phyloP scores from a whole-genome alignment of 208 protist species.

The Angomonas desouzai region DNA sequence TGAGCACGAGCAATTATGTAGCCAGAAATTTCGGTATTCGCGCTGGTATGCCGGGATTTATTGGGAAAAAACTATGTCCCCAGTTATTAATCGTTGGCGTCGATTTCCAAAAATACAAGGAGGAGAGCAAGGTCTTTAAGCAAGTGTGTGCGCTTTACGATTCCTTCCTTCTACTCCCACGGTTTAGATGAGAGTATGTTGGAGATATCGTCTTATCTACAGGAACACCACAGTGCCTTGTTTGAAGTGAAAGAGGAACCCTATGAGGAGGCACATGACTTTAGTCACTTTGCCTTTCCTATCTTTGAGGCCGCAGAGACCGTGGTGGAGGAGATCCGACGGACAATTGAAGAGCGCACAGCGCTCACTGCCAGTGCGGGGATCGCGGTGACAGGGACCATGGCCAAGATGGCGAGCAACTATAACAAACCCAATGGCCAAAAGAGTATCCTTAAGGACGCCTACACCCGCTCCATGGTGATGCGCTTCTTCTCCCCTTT shows the following conservation, averaged over 20 bases:
- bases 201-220: constrained; percentile 48
- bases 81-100: constrained; percentile 68
- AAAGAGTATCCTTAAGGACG: constrained; percentile 31
- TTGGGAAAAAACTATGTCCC: constrained; percentile 83
- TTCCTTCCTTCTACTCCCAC: constrained; percentile 38
- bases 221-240: neutral
- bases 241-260: neutral
- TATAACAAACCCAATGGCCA: constrained; percentile 93
- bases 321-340: constrained; percentile 49
- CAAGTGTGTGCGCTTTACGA: constrained; percentile 72
- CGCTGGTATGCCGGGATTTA: constrained; percentile 94
- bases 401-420: constrained; percentile 90
- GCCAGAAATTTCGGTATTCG: constrained; percentile 92
- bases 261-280: neutral
- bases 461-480: constrained; percentile 49
- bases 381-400: constrained; percentile 64
- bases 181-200: constrained; percentile 79
- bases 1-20: constrained; percentile 93
- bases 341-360: constrained; percentile 35
- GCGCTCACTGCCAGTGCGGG: constrained; percentile 73
- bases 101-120: constrained; percentile 59
- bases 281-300: neutral
- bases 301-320: constrained; percentile 37
- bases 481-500: constrained; percentile 40
- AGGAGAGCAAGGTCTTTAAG: constrained; percentile 48